A percentile compares a stretch with the other conserved stretches of the same genome.
phyloP scores from a whole-genome alignment of 805 yeast species.

The Isabelozyma heimii region DNA sequence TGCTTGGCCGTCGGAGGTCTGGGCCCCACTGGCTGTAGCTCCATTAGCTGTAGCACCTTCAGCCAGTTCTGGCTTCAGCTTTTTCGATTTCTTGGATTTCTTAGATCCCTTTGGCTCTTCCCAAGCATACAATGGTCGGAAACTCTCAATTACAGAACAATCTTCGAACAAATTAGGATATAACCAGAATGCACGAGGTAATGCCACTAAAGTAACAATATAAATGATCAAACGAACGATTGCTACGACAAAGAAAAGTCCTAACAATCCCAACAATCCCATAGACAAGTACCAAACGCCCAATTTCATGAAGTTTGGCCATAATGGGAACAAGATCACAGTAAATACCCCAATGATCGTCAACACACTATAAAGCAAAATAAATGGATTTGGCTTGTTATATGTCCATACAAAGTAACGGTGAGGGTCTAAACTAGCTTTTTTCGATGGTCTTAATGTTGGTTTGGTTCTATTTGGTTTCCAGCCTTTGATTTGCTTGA shows the following conservation, averaged over 20 bases:
- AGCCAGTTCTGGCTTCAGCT: conserved; percentile 1
- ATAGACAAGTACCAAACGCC: conserved; percentile 91
- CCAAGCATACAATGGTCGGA: conserved; percentile 86
- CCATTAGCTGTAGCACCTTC: conserved; percentile 8
- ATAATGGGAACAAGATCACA: conserved; percentile 80
- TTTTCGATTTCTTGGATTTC: conserved; percentile 15
- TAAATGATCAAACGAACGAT: conserved; percentile 74
- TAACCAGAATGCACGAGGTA: conserved; percentile 84
- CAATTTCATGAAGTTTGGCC: conserved; percentile 88
- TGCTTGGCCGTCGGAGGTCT: conserved; percentile 5
- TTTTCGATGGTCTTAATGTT: conserved; percentile 50
- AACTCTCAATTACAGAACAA: conserved; percentile 90
- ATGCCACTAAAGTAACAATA: conserved; percentile 52
- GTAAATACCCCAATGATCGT: conserved; percentile 64
- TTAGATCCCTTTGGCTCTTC: conserved; percentile 44
- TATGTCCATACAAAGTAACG: conserved; percentile 84
- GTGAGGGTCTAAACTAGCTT: conserved; percentile 61
- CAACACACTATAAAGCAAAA: conserved; percentile 60
- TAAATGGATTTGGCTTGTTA: conserved; percentile 66
- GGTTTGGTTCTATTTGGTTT: conserved; percentile 64
- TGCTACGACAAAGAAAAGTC: conserved; percentile 73
- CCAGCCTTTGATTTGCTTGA: conserved; percentile 55
- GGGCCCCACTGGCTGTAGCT: conserved; percentile 10
- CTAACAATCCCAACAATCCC: conserved; percentile 70
- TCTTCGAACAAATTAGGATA: conserved; percentile 96